Base-by-base conservation (phyloP, 2,329 filamentous ascomycete genomes). In the Claviceps citrina region DNA sequence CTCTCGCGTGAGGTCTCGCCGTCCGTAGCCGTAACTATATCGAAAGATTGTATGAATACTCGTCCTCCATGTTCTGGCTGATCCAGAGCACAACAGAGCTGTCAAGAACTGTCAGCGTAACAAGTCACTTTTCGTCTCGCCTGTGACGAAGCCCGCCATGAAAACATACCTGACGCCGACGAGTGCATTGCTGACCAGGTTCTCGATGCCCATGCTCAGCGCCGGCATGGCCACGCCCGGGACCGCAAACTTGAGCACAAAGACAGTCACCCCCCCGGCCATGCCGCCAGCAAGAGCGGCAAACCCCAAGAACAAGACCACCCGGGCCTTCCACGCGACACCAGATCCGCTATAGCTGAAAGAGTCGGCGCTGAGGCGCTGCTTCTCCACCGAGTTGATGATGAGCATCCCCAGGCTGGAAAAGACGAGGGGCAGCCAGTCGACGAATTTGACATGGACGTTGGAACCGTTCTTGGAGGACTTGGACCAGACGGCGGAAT, bases 31-130 rank as follows among this genome's bases (percentile, higher is more conserved):
- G 24, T 27, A 7, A 9, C 38, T 32, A 47, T 44, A 81, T 63
- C 44, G 75, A 68, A 48, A 81, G 59, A 56, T 78, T 80, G 58
- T 81, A 81, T 35, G 74, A 70, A 50, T 80, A 81, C 58, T 81
- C 76, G 51, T 80, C 76, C 63, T 81, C 76, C 72, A 81, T 79
- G 51, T 81, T 81, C 65, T 81, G 76, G 60, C 71, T 76, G 41
- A 81, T 60, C 76, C 76, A 81, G 31, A 81, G 66, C 44, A 79
- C 70, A 36, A 78, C 74, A 18, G 71, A 71, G 59, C 73, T 75
- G 47, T 13, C 9, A 4, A 5, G n/a, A 18, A 12, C 5, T n/a
- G 41, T 50, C 41, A 56, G 51, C n/a, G 22, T 24, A 16, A 36
- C n/a, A n/a, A n/a, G n/a, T n/a, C n/a, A n/a, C n/a, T n/a, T n/a